Base-by-base conservation (phyloP, 495 filamentous ascomycete genomes). In the Neurospora sp. region DNA sequence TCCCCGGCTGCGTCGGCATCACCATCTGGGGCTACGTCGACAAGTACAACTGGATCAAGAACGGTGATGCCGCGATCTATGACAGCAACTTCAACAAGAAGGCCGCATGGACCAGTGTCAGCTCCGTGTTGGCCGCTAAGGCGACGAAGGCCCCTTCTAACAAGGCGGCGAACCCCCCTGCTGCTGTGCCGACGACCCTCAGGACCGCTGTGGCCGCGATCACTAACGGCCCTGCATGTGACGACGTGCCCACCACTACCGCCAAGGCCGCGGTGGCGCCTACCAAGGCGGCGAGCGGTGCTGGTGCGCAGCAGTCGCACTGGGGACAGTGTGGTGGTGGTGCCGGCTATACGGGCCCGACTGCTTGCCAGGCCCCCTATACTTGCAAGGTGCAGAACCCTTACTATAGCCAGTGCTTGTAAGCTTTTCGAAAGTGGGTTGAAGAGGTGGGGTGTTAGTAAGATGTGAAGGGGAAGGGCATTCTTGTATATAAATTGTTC, bases 11-110 rank as follows among this genome's bases (percentile, higher is more conserved):
- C 76, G 82, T 91, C 40, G 90, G 89, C 3, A 79, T 91, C 39
- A 91, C 88, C n/a, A 84, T 89, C 73, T 91, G 89, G 89, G 84
- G 87, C 73, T 90, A 86, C 82, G 87, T 85, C 23, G 89, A 91
- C 76, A 86, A 87, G 80, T 88, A 89, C 80, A 85, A 81, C 27
- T 90, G 88, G 88, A 71, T 82, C 10, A 27, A 41, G 18, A 85
- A 85, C n/a, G 88, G 88, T 9, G 85, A 80, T 44, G 87, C 88
- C 0, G 81, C 83, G n/a, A 83, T 88, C n/a, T 90, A 86, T 84
- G 85, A 89, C 74, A 79, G 79, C 73, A 81, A 84, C 71, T 75
- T 85, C 12, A 78, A 71, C 14, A 86, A 86, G 83, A 89, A 89
- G 83, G 83, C 87, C 6, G 87, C 88, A 2, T 89, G 88, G 77